Conservation (phyloP, 2,329 filamentous ascomycete species). For the Fusarium sulawesiense region DNA sequence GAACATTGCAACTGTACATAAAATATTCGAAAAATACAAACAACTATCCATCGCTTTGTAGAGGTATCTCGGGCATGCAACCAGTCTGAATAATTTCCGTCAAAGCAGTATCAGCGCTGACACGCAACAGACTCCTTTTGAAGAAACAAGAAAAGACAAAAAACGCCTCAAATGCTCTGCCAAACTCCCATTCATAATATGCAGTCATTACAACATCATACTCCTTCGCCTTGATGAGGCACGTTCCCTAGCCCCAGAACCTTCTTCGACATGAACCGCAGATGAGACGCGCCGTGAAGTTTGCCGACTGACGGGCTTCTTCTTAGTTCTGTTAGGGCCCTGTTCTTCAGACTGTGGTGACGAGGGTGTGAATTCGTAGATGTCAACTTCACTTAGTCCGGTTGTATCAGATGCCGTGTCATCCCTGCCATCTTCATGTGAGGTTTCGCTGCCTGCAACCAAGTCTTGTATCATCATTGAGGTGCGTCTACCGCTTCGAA, state of each 20-base stretch:
- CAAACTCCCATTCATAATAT: constrained; percentile 38
- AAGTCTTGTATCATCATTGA: constrained; percentile 46
- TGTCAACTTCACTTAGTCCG: constrained; percentile 54
- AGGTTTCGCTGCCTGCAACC: constrained; percentile 20
- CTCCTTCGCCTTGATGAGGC: constrained; percentile 62
- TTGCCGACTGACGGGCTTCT: constrained; percentile 49
- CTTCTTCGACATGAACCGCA: constrained; percentile 52
- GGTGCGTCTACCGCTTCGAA: constrained; percentile 57
- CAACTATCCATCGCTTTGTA: constrained; percentile 48
- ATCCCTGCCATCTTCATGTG: constrained; percentile 28
- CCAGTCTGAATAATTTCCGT: constrained; percentile 46
- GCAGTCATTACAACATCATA: constrained; percentile 67
- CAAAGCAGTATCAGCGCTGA: constrained; percentile 43
- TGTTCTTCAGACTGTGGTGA: constrained; percentile 56
- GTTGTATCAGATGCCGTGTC: constrained; percentile 36
- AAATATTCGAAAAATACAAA: constrained; percentile 47
- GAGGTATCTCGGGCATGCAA: constrained; percentile 51
- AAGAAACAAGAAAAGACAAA: constrained; percentile 36
- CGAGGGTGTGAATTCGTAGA: constrained; percentile 66
- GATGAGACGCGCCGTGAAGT: constrained; percentile 55
- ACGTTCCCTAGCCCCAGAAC: constrained; percentile 44
- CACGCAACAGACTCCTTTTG: constrained; percentile 41
- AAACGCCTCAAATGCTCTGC: constrained; percentile 44
- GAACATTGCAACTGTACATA: constrained; percentile 47
- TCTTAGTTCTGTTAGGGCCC: constrained; percentile 39